Base-by-base conservation (phyloP, 1,139 yeast species). In the Blastobotrys malaysiensis region DNA sequence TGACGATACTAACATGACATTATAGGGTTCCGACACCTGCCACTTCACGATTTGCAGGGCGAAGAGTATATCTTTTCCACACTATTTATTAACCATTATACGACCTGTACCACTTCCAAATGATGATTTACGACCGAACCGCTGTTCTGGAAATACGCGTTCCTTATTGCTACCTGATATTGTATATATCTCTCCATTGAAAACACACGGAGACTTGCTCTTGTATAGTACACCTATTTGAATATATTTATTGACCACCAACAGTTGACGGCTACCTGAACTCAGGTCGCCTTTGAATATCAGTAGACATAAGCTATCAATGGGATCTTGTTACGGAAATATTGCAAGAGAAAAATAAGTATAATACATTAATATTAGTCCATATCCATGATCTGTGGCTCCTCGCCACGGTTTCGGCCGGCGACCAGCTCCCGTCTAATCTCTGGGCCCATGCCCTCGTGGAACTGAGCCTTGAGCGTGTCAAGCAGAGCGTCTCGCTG, bases 401-500 rank as follows among this genome's bases (percentile, higher is more conserved):
- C 50, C 19, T 21, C 50, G 13, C 61, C 77, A 64, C 84, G 74
- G 43, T 80, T 77, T 59, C 74, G 75, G 54, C 99, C 98, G 26
- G 97, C 95, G 61, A 88, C 73, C 61, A 93, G 77, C 69, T 95
- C 99, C 65, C 98, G 83, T 73, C 99, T 82, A 55, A 93, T 89
- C 69, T 91, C 99, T 2, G 97, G 96, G 1, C 97, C 95, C 59
- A 93, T 88, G 27, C 84, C 86, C 60, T 79, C 86, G 68, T 93
- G 99, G 53, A 85, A 85, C 72, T 96, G 86, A 69, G 86, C 91
- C 72, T 96, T 86, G 18, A 90, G 82, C 2, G 96, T 91, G 64
- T 93, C 98, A 67, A 93, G 73, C 59, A 93, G 75, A 72, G 91
- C 89, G 64, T 93, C 99, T 68, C 97, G 81, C 76, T 93, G 99